Percentiles rank a stretch among this genome's conserved stretches.
Conservation (phyloP, 1,284 basidiomycete species). For the Ceratobasidium theobromae region DNA sequence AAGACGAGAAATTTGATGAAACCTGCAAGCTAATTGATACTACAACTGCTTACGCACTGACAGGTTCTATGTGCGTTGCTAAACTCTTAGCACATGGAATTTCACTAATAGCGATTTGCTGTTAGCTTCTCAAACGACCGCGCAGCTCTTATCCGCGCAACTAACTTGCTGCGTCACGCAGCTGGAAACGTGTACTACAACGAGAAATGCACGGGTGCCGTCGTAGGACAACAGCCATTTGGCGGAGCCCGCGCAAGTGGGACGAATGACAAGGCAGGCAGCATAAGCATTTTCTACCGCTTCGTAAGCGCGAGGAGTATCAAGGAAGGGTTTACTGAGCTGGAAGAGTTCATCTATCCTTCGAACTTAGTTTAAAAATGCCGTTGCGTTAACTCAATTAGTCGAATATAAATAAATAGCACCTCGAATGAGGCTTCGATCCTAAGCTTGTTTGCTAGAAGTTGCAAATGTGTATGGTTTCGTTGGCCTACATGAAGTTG, state of each 20-base stretch:
- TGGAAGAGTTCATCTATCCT: slow-evolving; percentile 79
- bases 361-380: slow-evolving; percentile 68
- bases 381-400: too few species aligned
- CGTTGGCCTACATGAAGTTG: too few species aligned
- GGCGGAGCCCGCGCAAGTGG: slow-evolving; percentile 92
- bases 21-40: slow-evolving; percentile 85
- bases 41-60: slow-evolving; percentile 88
- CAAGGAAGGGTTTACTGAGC: slow-evolving; percentile 90
- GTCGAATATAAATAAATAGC: too few species aligned
- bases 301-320: slow-evolving; percentile 90
- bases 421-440: too few species aligned
- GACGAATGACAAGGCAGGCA: slow-evolving; percentile 98
- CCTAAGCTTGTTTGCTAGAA: too few species aligned
- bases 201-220: slow-evolving; percentile 95
- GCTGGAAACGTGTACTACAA: slow-evolving; percentile 94
- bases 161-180: slow-evolving; percentile 79
- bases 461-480: too few species aligned
- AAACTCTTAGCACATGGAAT: not conserved
- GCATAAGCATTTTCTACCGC: slow-evolving; percentile 85
- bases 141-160: slow-evolving; percentile 69
- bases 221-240: slow-evolving; percentile 96
- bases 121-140: slow-evolving; percentile 80
- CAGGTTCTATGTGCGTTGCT: slow-evolving; percentile 74
- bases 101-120: slow-evolving; percentile 2
- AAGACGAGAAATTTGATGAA: slow-evolving; percentile 80